Evolutionary conservation across 106 monocot species (phyloP).

Genomic region (Phalaenopsis aphrodite): DNA sequence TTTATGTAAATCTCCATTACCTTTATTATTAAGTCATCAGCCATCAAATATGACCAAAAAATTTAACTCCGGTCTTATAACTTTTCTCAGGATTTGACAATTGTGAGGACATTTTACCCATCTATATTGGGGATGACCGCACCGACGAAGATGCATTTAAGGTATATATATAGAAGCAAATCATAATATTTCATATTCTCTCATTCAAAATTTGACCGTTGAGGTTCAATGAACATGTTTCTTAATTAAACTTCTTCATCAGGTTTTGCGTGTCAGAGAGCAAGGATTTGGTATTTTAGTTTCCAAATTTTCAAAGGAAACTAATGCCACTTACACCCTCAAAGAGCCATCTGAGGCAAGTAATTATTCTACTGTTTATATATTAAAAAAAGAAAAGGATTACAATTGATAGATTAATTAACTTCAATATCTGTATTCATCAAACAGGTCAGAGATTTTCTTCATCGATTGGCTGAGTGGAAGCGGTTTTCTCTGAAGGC

Average conservation of each 20-base stretch:
- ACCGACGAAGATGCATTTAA: slow-evolving; percentile 11
- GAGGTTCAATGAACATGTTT: not conserved
- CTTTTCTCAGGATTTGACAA: slow-evolving; percentile 5
- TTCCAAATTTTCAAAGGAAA: slow-evolving; percentile 61
- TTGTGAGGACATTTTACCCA: not conserved
- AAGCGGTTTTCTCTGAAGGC: not conserved
- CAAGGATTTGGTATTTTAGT: slow-evolving; percentile 63
- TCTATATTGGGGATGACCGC: slow-evolving; percentile 8
- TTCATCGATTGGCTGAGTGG: slow-evolving; percentile 16
- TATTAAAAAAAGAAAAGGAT: not conserved
- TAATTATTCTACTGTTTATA: not conserved
- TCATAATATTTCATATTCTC: too few relatives aligned
- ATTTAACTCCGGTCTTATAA: too few relatives aligned
- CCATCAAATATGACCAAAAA: too few relatives aligned
- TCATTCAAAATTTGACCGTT: too few relatives aligned
- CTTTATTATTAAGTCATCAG: not conserved
- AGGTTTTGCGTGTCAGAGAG: slow-evolving; percentile 51
- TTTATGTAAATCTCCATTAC: not conserved
- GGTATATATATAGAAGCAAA: not conserved
- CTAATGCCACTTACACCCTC: slow-evolving; percentile 54
- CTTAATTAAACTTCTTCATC: not conserved
- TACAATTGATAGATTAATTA: not conserved
- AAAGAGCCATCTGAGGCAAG: slow-evolving; percentile 57
- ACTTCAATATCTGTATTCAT: not conserved
- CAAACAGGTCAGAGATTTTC: slow-evolving; percentile 24